phyloP scores from a whole-genome alignment of 352 stramenopile genomes.

The Poterioochromonas sp. region DNA sequence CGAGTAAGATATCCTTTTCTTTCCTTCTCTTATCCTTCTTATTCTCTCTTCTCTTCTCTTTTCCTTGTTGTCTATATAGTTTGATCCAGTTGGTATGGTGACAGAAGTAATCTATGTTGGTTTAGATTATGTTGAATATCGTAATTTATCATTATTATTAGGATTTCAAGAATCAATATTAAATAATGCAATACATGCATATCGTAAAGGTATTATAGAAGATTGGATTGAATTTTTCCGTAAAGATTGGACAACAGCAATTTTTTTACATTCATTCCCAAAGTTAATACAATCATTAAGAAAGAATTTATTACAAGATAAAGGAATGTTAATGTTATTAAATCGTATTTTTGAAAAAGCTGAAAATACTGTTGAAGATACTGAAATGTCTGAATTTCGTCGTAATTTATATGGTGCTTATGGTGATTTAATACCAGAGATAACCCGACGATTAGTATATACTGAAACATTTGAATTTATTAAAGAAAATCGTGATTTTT shows the following conservation, averaged over 20 bases:
- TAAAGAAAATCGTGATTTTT: slow-evolving; percentile 24
- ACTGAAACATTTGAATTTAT: slow-evolving; percentile 30
- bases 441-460: slow-evolving; percentile 23
- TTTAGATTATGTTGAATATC: slow-evolving; percentile 48
- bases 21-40: too few relatives aligned
- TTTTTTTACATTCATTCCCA: slow-evolving; percentile 61
- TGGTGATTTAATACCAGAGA: slow-evolving; percentile 7
- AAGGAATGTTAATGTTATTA: slow-evolving; percentile 36
- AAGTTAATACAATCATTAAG: slow-evolving; percentile 20
- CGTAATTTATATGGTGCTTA: slow-evolving; percentile 24
- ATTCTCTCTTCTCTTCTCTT: too few relatives aligned
- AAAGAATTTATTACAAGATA: slow-evolving; percentile 30
- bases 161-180: slow-evolving; percentile 70
- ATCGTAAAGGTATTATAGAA: slow-evolving; percentile 55
- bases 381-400: slow-evolving; percentile 4
- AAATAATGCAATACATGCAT: slow-evolving; percentile 64
- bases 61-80: too few relatives aligned
- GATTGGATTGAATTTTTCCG: slow-evolving; percentile 73
- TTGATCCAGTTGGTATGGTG: slow-evolving; percentile 32
- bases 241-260: slow-evolving; percentile 57
- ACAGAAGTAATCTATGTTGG: slow-evolving; percentile 39
- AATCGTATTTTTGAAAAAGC: slow-evolving; percentile 23
- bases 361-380: neutral
- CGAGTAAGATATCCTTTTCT: too few relatives aligned
- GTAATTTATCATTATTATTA: slow-evolving; percentile 62